Base-by-base conservation (phyloP, 2,329 filamentous ascomycete species). In the Ophiostoma himal-ulmi region DNA sequence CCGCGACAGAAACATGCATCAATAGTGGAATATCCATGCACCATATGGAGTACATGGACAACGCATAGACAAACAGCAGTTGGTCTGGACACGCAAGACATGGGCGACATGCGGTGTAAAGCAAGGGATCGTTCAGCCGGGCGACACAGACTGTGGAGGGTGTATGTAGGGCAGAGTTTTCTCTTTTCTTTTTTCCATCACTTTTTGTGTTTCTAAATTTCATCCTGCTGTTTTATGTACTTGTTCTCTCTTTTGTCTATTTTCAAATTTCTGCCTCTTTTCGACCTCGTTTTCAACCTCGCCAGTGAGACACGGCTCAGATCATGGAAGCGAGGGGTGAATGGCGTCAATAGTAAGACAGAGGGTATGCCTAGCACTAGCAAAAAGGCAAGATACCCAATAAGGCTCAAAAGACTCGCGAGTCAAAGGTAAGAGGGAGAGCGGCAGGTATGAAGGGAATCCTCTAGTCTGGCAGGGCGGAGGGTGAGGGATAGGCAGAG, bases 31-130 rank as follows among this genome's bases (percentile, higher is more conserved):
- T 13, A 17, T 44, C 39, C 48, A 54, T 22, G 48, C 48, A 54
- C n/a, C 48, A 44, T 44, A 44, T 17, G 41, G 41, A 44, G 13
- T 13, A 44, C 41, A 17, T 44, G 41, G 41, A 13, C 41, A 17
- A 44, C 41, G 26, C n/a, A 57, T 30, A 11, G n/a, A n/a, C n/a
- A 26, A 54, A 22, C 48, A 54, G 48, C 54, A 6, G 77, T 81
- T 44, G 41, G 41, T 44, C 41, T 44, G 13, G 76, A 83, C 67
- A 71, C 75, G 54, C 70, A 72, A 22, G 85, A 84, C 75, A 74
- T 86, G 67, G 75, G 75, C 20, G 79, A 82, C 75, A 85, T 85
- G 26, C 41, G 54, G 44, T 44, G 57, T 57, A 62, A 62, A 30
- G 57, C 57, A 62, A 62, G 57, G 57, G 57, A 11, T 26, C 57